Evolutionary conservation across 2,329 filamentous ascomycete species (phyloP), one percentile per base, ranked within the genome.

Genomic region (Pseudocercospora fuligena): DNA sequence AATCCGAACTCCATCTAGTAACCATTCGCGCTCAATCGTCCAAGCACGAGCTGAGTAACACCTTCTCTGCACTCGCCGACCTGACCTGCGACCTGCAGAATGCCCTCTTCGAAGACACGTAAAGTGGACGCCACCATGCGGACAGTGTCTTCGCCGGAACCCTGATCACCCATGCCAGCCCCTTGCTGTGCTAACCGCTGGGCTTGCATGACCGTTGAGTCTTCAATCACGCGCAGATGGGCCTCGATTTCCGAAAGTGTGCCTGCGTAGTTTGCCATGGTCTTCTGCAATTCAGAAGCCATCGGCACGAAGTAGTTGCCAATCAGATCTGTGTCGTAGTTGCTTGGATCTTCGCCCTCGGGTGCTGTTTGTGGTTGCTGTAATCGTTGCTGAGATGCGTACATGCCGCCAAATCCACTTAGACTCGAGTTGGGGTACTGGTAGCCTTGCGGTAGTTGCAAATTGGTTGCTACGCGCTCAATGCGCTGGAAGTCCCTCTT

Each of bases 381-480:
- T 27, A 67, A 65, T 12, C 69, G 66, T 51, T 72, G 69, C 47
- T 70, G 69, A 2, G 64, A 60, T 23, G 61, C 62, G 36, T 67
- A 67, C 64, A 69, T 67, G 66, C 66, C 64, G 54, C 67, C 54
- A 31, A 66, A 61, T 46, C 68, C 67, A 47, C 68, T 66, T 31
- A 65, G 65, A 47, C 65, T 78, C 76, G 51, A 61, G 64, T 70
- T 66, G 9, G 67, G 60, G 65, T 87, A 85, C 72, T 89, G 87
- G 75, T 87, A 90, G 70, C 88, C 85, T 58, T 83, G 73, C 1
- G 92, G 92, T 16, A 94, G 83, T 72, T 90, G 89, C 62, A 93
- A 83, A 74, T 92, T 92, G 73, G 93, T 89, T 33, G 92, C 88
- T 23, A 90, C 89, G 65, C 89, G 87, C 82, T 92, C 92, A 67